These are phyloP conservation scores for Ceratonia siliqua DNA, from an alignment of 306 rosid species.

Conservation along the genomic window DNA sequence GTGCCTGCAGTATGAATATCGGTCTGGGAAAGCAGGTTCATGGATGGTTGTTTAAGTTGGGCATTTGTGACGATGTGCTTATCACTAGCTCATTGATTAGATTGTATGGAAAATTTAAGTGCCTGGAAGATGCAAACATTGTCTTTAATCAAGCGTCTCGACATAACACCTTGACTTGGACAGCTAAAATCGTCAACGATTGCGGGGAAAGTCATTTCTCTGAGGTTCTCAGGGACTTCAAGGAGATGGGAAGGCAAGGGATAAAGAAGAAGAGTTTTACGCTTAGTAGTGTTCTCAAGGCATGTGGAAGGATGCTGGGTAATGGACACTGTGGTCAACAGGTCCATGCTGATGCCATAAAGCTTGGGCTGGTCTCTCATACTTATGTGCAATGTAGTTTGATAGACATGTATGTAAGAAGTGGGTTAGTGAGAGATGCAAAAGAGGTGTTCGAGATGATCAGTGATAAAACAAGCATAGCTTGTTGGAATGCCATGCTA, in stretches of 20 bases:
- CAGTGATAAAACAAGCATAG: slow-evolving; percentile 36
- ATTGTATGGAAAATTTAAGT: slow-evolving; percentile 55
- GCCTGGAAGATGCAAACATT: slow-evolving; percentile 44
- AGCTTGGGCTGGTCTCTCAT: slow-evolving; percentile 49
- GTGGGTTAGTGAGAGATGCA: slow-evolving; percentile 50
- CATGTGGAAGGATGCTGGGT: slow-evolving; percentile 56
- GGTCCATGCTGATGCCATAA: slow-evolving; percentile 56
- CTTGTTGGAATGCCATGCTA: slow-evolving; percentile 72
- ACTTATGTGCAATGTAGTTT: slow-evolving; percentile 54
- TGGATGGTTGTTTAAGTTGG: slow-evolving; percentile 47
- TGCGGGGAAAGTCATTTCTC: slow-evolving; percentile 50
- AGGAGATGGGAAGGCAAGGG: slow-evolving; percentile 56
- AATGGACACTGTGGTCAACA: slow-evolving; percentile 49
- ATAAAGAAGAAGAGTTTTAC: slow-evolving; percentile 53
- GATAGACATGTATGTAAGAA: slow-evolving; percentile 64
- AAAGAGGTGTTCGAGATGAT: slow-evolving; percentile 45
- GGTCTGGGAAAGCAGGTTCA: slow-evolving; percentile 61
- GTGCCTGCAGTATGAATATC: slow-evolving; percentile 43
- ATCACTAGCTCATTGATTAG: slow-evolving; percentile 49
- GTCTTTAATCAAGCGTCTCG: slow-evolving; percentile 39
- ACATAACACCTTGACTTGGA: slow-evolving; percentile 52
- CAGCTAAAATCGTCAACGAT: slow-evolving; percentile 46
- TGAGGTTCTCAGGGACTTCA: slow-evolving; percentile 46
- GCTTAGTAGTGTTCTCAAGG: slow-evolving; percentile 62
- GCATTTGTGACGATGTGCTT: slow-evolving; percentile 33